These are phyloP conservation scores for Cryptosporidium viatorum DNA, from an alignment of 169 alveolate species.

Conservation along the genomic window DNA sequence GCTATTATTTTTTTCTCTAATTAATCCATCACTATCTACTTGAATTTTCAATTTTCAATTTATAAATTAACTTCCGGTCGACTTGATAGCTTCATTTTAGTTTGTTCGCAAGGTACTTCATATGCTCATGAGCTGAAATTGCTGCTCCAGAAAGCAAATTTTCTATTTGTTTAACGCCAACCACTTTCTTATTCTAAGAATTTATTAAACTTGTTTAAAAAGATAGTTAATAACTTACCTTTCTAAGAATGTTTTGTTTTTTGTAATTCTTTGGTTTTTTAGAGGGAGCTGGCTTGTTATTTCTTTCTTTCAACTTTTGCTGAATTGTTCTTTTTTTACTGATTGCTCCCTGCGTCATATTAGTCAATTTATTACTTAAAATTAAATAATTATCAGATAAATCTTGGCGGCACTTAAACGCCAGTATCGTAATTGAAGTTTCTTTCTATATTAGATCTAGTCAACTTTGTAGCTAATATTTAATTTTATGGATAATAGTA, in stretches of 20 bases:
- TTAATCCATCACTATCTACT: constrained; percentile 10
- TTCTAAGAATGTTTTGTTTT: constrained; percentile 32
- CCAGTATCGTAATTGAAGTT: neutral
- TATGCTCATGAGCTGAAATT: constrained; percentile 44
- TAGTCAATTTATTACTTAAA: neutral
- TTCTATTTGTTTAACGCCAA: constrained; percentile 59
- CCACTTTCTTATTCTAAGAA: constrained; percentile 35
- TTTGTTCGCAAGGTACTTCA: constrained; percentile 49
- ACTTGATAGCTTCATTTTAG: neutral
- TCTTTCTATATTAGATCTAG: neutral
- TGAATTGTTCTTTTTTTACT: constrained; percentile 1
- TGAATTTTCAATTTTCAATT: neutral
- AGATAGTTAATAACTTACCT: constrained; percentile 21
- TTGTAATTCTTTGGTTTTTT: neutral
- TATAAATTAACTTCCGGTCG: neutral
- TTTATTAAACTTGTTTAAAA: neutral
- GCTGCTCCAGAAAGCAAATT: constrained; percentile 65
- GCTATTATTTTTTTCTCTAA: constrained; percentile 59
- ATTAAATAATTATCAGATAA: neutral
- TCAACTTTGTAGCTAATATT: neutral
- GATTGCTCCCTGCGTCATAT: constrained; percentile 61
- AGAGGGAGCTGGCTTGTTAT: constrained; percentile 57
- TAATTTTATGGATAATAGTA: neutral
- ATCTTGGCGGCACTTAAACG: neutral
- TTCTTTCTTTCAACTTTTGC: constrained; percentile 34